Base-by-base conservation (phyloP, 139 green algal genomes). In the Volvox reticuliferus region DNA sequence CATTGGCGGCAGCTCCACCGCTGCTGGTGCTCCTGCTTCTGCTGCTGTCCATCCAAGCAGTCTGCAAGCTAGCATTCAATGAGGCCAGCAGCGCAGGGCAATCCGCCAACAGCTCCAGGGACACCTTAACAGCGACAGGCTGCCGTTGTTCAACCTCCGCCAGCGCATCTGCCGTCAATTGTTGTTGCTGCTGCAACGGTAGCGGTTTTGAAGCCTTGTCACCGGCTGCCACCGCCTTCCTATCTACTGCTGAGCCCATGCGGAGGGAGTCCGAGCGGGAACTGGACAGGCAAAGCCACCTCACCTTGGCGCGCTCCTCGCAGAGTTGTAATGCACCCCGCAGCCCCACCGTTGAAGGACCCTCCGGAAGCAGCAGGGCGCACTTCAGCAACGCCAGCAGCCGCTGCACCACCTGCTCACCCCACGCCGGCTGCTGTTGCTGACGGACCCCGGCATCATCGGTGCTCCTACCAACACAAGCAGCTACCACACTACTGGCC, bases 51-150 rank as follows among this genome's bases (percentile, higher is more conserved):
- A 76, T 83, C 73, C 28, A 75, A 0, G 73, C 86, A 17, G n/a
- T 55, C 14, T 90, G 86, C 73, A 90, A 6, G 21, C 67, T 55
- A 1, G 71, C 71, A 5, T 83, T 37, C 44, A 90, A 44, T 3
- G 71, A 84, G 18, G 86, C 71, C 86, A 90, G 30, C 86, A 90
- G 86, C 44, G 30, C 19, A 0, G 55, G 30, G 30, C 30, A 30
- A 55, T 90, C 86, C 0, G 73, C 86, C 71, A 13, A 22, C 50
- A 90, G 73, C 73, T 90, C 86, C 86, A 90, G 13, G 21, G 26
- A 32, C 44, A 84, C 86, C 30, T 77, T 21, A 50, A 90, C 37
- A 0, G 30, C 28, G 33, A 9, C 9, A 9, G 44, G 44, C 44
- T 55, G 44, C 44, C 44, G 44, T 9, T 55, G 44, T 55, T 55